These are phyloP conservation scores for Mytilinidion resinicola DNA, from an alignment of 495 filamentous ascomycete genomes.

Conservation along the genomic window DNA sequence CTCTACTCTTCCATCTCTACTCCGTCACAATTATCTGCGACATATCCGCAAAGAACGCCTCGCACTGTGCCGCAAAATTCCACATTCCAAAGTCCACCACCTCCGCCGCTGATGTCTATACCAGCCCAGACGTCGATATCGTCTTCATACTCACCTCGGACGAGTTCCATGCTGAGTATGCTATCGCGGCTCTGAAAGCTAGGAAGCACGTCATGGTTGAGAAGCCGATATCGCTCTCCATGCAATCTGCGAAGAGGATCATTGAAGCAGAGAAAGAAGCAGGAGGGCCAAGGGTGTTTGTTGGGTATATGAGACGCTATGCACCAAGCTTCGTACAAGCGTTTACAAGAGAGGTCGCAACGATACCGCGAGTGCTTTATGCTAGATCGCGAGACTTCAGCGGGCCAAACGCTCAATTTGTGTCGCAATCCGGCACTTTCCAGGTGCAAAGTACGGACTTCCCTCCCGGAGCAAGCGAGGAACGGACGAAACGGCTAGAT, in stretches of 20 bases:
- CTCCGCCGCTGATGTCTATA: slow-evolving; percentile 29
- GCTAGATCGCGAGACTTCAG: slow-evolving; percentile 34
- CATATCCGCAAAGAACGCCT: slow-evolving; percentile 32
- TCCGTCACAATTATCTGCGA: slow-evolving; percentile 41
- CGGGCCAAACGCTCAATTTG: slow-evolving; percentile 43
- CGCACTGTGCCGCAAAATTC: slow-evolving; percentile 25
- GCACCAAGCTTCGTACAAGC: slow-evolving; percentile 46
- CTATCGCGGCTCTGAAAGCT: slow-evolving; percentile 44
- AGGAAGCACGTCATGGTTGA: slow-evolving; percentile 53
- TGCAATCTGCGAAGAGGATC: slow-evolving; percentile 39
- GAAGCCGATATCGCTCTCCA: slow-evolving; percentile 46
- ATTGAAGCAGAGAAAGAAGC: slow-evolving; percentile 38
- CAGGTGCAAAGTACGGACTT: slow-evolving; percentile 37
- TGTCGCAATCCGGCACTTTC: slow-evolving; percentile 46
- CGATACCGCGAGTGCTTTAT: slow-evolving; percentile 41
- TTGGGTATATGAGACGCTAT: slow-evolving; percentile 51
- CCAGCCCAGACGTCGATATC: slow-evolving; percentile 41
- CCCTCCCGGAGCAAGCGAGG: slow-evolving; percentile 21
- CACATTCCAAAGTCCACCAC: slow-evolving; percentile 12
- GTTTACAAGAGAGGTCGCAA: slow-evolving; percentile 39
- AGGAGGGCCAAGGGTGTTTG: slow-evolving; percentile 41
- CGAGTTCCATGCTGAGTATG: slow-evolving; percentile 46
- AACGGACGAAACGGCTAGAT: slow-evolving; percentile 21
- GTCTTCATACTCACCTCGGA: slow-evolving; percentile 48
- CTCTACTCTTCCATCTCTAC: slow-evolving; percentile 39